Evolutionary conservation across 202 grass and related monocot genomes (phyloP), one percentile per base, ranked within the genome.

Genomic region (Dendrocalamus latiflorus): DNA sequence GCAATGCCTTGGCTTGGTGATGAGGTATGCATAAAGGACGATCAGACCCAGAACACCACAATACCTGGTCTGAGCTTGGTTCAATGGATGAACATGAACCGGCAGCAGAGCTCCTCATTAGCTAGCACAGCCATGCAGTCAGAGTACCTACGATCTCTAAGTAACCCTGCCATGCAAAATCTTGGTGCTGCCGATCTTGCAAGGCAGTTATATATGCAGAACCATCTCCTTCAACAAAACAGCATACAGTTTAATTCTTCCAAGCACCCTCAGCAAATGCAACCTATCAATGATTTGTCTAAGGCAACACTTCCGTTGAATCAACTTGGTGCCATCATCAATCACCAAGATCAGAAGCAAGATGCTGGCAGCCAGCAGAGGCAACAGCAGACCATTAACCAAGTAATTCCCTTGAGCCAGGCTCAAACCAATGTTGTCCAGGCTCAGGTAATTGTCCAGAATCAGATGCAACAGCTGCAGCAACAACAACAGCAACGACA

Each of bases 11-110:
- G 96, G 96, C 88, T 99, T 85, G 89, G 93, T 75, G 96, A 96
- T 68, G 96, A 99, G 78, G 90, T 96, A 70, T 89, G 89, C 86
- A 91, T 96, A 78, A 96, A 96, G 75, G 97, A 96, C 1, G 77
- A 91, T 74, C 93, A 96, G 53, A 96, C 81, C 51, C 97, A 94
- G 67, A 94, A 76, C 64, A 88, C 87, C 16, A 88, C 91, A 81
- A 89, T 94, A 84, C 91, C 97, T 62, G 93, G 93, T 48, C 76
- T 96, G 74, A 99, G 97, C 47, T 91, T 99, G 72, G 93, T 91
- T 64, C 97, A 99, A 56, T 99, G 97, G 97, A 99, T 99, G 97
- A 94, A 89, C 71, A 99, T 99, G 97, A 95, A 89, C 86, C 88
- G 91, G 85, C 93, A 94, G 80, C 94, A 93, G 87, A 93, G 74